These are phyloP conservation scores for Fagus crenata DNA, from an alignment of 306 rosid genomes.

Conservation along the genomic window DNA sequence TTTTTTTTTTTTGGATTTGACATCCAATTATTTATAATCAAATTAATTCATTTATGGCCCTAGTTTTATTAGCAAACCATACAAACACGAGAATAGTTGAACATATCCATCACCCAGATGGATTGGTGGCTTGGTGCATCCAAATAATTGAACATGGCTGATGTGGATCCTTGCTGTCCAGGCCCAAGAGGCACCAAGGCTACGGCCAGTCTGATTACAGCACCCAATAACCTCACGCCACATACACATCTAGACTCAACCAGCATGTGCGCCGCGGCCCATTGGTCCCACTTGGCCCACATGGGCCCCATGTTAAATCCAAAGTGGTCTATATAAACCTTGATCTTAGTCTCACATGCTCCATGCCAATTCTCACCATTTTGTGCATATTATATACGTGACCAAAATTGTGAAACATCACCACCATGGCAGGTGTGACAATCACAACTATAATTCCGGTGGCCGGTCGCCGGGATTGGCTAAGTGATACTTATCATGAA, in stretches of 20 bases:
- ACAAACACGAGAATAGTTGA: conserved; percentile 38
- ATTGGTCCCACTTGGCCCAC: conserved; percentile 16
- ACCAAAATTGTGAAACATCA: conserved; percentile 18
- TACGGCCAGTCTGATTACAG: conserved; percentile 16
- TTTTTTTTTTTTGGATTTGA: too few relatives aligned
- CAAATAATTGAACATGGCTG: conserved; percentile 48
- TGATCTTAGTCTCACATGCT: neutral
- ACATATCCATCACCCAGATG: conserved; percentile 43
- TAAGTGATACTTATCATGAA: neutral
- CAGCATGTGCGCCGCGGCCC: conserved; percentile 54
- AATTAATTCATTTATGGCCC: too few relatives aligned
- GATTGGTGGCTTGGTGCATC: conserved; percentile 11
- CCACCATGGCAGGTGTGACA: conserved; percentile 25
- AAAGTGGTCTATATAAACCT: conserved; percentile 17
- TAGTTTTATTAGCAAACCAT: neutral
- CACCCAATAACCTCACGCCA: conserved; percentile 31
- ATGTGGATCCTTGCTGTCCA: conserved; percentile 84
- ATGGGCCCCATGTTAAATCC: conserved; percentile 31
- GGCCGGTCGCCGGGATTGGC: conserved; percentile 1
- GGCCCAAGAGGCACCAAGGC: conserved; percentile 9
- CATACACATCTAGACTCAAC: conserved; percentile 4
- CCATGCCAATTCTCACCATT: neutral
- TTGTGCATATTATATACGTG: neutral
- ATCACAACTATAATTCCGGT: conserved; percentile 22
- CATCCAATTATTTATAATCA: too few relatives aligned